Percentiles rank a stretch among this genome's conserved stretches.
Conservation (phyloP, 257 asterid species). For the Solanum appendiculatum region DNA sequence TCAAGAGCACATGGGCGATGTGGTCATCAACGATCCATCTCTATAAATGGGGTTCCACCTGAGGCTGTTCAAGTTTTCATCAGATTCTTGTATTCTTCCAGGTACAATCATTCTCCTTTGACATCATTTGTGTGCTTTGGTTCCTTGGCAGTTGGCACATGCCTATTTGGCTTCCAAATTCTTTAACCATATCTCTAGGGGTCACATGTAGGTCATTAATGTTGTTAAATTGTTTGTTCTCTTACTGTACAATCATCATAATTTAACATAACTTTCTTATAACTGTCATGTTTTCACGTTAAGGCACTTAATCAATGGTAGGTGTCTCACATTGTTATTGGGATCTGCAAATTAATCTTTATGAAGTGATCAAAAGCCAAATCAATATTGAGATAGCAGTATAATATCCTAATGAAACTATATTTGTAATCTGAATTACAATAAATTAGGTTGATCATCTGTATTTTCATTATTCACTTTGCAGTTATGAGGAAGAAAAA, state of each 20-base stretch:
- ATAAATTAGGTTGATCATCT: background rate
- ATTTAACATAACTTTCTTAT: background rate
- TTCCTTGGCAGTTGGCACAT: background rate
- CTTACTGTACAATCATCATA: background rate
- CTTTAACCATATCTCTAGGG: background rate
- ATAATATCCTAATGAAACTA: background rate
- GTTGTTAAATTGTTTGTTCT: background rate
- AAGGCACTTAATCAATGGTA: background rate
- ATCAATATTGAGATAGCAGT: background rate
- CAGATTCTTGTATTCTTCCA: constrained; percentile 69
- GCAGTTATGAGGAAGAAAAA: constrained; percentile 63
- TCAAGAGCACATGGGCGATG: constrained; percentile 17
- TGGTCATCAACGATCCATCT: constrained; percentile 26
- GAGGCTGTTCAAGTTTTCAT: constrained; percentile 72
- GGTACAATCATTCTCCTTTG: constrained; percentile 30
- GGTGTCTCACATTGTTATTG: background rate
- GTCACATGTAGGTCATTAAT: background rate
- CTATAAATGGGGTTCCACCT: constrained; percentile 63
- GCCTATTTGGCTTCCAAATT: background rate
- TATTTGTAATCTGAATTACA: background rate
- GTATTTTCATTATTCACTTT: background rate
- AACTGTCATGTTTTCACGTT: background rate
- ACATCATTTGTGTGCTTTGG: background rate
- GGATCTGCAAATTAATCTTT: background rate
- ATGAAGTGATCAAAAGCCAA: background rate